Evolutionary conservation across 495 filamentous ascomycete species (phyloP).

Genomic region (Hypoxylon trugodes): DNA sequence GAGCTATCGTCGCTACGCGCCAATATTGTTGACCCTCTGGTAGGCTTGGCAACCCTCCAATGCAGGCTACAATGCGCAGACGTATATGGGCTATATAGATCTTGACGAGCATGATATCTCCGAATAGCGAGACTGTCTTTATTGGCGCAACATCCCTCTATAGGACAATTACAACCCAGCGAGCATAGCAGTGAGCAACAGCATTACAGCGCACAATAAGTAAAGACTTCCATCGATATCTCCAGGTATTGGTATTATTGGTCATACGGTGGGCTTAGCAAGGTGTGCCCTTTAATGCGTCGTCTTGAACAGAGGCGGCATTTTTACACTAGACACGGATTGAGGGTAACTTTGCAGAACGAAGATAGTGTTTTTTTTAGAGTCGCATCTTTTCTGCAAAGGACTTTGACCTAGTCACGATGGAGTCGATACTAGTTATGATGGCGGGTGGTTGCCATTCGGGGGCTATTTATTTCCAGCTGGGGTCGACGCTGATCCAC

Average conservation of each 20-base stretch:
- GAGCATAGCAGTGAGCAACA: constrained; percentile 67
- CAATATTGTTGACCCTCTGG: constrained; percentile 46
- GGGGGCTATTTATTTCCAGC: neutral
- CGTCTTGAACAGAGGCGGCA: constrained; percentile 6
- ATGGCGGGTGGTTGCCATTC: neutral
- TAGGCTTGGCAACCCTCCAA: constrained; percentile 64
- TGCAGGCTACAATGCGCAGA: constrained; percentile 35
- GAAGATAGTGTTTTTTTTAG: neutral
- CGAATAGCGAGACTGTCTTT: constrained; percentile 44
- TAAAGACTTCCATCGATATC: neutral
- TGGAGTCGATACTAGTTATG: constrained; percentile 1
- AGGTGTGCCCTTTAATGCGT: constrained; percentile 6
- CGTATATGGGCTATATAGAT: constrained; percentile 28
- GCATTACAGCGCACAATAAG: constrained; percentile 20
- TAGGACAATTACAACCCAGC: constrained; percentile 57
- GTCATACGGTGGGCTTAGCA: neutral
- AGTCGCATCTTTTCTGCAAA: constrained; percentile 4
- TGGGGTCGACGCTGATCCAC: constrained; percentile 43
- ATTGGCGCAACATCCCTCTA: constrained; percentile 32
- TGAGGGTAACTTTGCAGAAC: neutral
- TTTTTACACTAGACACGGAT: constrained; percentile 2
- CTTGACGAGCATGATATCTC: constrained; percentile 33
- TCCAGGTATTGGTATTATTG: constrained; percentile 4
- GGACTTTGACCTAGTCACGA: neutral
- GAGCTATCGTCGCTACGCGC: constrained; percentile 57